Percentiles rank a stretch among this genome's conserved stretches.
phyloP scores from a whole-genome alignment of 2,329 filamentous ascomycete species.

The Cladosporium austrohemisphaericum region DNA sequence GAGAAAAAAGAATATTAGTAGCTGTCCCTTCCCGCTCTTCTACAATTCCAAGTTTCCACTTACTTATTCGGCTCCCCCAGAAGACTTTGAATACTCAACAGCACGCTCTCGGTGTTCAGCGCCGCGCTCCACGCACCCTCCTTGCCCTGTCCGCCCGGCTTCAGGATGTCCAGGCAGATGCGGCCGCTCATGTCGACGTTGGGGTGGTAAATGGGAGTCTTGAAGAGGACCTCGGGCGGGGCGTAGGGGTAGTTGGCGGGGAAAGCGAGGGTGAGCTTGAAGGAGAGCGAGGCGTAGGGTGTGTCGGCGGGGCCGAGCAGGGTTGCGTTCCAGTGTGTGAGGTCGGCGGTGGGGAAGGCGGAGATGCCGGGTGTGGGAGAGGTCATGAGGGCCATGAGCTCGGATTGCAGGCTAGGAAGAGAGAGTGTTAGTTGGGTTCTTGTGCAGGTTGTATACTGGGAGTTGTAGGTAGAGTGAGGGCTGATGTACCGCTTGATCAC shows the following conservation, averaged over 20 bases:
- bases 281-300: conserved; percentile 79
- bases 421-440: conserved; percentile 1
- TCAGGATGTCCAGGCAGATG: conserved; percentile 96
- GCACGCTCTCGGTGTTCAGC: conserved; percentile 90
- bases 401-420: conserved; percentile 76
- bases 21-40: background rate
- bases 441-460: conserved; percentile 9
- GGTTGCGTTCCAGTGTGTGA: conserved; percentile 89
- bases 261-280: conserved; percentile 91
- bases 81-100: conserved; percentile 90
- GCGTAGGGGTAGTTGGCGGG: conserved; percentile 90
- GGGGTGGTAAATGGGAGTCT: conserved; percentile 97
- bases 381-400: conserved; percentile 98
- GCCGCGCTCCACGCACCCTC: conserved; percentile 94
- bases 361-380: conserved; percentile 89
- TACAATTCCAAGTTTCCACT: conserved; percentile 35
- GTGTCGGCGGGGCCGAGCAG: conserved; percentile 89
- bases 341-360: conserved; percentile 90
- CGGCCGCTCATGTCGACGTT: conserved; percentile 97
- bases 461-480: background rate
- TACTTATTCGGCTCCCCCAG: conserved; percentile 98
- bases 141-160: conserved; percentile 43
- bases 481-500: conserved; percentile 45
- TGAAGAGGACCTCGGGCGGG: conserved; percentile 89
- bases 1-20: background rate